Conservation (phyloP, 2,329 filamentous ascomycete genomes). For the Aureobasidium uvarum region DNA sequence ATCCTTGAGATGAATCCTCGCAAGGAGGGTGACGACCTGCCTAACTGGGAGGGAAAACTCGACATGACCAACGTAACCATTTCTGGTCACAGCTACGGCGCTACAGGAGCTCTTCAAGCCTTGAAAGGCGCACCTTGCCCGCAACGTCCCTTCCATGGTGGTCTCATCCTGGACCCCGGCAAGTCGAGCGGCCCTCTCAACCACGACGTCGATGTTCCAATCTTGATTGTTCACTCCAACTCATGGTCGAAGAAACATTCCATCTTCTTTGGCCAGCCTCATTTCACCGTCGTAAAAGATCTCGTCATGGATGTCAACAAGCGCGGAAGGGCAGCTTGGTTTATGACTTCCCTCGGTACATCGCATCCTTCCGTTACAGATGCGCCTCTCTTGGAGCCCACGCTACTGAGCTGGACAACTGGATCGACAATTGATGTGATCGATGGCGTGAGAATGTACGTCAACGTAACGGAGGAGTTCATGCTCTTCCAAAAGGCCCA, state of each 20-base stretch:
- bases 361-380: conserved; percentile 65
- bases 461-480: conserved; percentile 59
- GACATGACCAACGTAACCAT: conserved; percentile 57
- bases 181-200: conserved; percentile 64
- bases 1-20: conserved; percentile 49
- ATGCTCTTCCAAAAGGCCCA: conserved; percentile 49
- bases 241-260: conserved; percentile 60
- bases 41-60: conserved; percentile 55
- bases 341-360: conserved; percentile 40
- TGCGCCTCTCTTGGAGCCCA: conserved; percentile 62
- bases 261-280: conserved; percentile 61
- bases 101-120: conserved; percentile 61
- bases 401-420: conserved; percentile 60
- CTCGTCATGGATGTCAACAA: conserved; percentile 50
- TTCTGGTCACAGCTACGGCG: conserved; percentile 65
- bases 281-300: conserved; percentile 62
- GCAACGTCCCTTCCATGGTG: conserved; percentile 53
- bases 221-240: conserved; percentile 62
- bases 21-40: conserved; percentile 49
- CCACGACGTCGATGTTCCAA: conserved; percentile 56
- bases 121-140: conserved; percentile 51
- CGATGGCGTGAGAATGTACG: conserved; percentile 60
- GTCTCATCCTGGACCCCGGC: conserved; percentile 64
- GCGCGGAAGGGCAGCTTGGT: conserved; percentile 46
- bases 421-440: conserved; percentile 58